phyloP scores from a whole-genome alignment of 345 rosid species.

The Eucalyptus lansdowneana region DNA sequence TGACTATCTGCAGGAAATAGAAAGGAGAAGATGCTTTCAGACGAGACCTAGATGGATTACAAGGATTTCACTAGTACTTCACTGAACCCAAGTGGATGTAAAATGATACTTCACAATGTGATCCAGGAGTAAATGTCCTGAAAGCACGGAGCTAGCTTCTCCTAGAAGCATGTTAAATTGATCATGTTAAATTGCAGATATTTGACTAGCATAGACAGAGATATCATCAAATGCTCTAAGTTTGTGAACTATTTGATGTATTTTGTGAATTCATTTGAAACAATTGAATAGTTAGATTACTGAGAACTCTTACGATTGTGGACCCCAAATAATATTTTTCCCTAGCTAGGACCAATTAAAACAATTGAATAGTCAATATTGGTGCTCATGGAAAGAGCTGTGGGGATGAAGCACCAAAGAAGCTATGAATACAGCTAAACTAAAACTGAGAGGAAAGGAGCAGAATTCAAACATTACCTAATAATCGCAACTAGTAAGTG shows the following conservation, averaged over 20 bases:
- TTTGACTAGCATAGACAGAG: not conserved
- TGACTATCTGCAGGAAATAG: slow-evolving; percentile 33
- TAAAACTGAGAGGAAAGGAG: not conserved
- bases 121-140: slow-evolving; percentile 3
- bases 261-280: not conserved
- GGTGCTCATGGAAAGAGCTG: not conserved
- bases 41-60: slow-evolving; percentile 3
- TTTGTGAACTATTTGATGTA: not conserved
- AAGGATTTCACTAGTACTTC: not conserved
- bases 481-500: not conserved
- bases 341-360: not conserved
- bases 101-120: not conserved
- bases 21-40: not conserved
- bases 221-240: not conserved
- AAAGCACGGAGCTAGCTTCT: slow-evolving; percentile 54
- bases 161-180: slow-evolving; percentile 23
- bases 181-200: not conserved
- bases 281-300: not conserved
- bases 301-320: not conserved
- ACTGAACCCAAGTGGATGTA: not conserved
- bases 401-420: not conserved
- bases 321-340: no score
- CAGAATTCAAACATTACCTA: not conserved
- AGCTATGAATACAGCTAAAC: not conserved
- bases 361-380: not conserved